phyloP scores from a whole-genome alignment of 306 rosid species.

The Gleditsia sinensis region DNA sequence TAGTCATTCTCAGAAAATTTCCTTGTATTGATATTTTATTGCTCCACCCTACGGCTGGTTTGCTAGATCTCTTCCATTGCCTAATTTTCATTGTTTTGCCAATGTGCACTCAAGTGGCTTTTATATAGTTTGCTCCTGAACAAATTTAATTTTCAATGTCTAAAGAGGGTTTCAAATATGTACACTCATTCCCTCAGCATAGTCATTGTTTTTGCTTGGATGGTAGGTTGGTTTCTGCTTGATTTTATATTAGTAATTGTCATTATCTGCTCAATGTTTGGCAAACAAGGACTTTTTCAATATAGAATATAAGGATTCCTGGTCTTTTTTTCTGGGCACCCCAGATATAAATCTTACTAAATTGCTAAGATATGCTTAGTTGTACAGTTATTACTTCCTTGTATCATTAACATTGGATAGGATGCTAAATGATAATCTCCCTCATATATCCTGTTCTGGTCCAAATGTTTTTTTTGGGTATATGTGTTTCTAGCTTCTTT shows the following conservation, averaged over 20 bases:
- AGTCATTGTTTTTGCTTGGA: not conserved
- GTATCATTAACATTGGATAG: not conserved
- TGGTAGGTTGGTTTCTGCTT: not conserved
- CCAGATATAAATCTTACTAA: not conserved
- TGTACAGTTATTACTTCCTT: not conserved
- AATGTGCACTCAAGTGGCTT: not conserved
- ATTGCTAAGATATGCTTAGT: not conserved
- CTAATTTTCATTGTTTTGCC: not conserved
- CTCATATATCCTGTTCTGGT: not conserved
- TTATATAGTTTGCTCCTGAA: not conserved
- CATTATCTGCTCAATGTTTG: not conserved
- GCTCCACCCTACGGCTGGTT: not conserved
- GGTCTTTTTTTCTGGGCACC: too few relatives aligned
- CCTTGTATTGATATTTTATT: too few relatives aligned
- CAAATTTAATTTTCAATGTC: not conserved
- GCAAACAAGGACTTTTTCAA: not conserved
- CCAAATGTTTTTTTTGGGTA: not conserved
- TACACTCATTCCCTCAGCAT: not conserved
- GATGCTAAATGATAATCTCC: not conserved
- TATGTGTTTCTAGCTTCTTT: not conserved
- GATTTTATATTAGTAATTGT: not conserved
- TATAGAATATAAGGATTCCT: too few relatives aligned
- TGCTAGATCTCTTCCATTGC: not conserved
- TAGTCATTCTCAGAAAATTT: too few relatives aligned
- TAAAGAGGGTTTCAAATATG: conserved; percentile 1